These are phyloP conservation scores for Lactuca sativa DNA, from an alignment of 129 eudicot genomes.

Conservation along the genomic window DNA sequence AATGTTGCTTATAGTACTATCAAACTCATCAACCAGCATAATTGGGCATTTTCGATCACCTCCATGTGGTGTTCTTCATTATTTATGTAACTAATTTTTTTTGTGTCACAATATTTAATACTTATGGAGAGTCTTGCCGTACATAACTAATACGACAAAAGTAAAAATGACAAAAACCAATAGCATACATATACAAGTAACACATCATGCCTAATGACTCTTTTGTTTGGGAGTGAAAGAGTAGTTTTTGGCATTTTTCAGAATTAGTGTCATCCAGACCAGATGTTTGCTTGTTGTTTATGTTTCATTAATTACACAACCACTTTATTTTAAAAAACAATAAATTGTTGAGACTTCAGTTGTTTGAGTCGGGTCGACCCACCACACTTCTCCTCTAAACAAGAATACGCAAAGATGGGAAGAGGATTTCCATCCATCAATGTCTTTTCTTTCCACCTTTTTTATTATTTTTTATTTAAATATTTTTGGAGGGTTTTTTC, in stretches of 20 bases:
- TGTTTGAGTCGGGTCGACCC: neutral
- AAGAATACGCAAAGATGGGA: neutral
- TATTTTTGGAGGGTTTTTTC: too few species aligned
- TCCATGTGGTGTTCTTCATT: neutral
- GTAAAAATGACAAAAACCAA: neutral
- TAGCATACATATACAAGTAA: too few species aligned
- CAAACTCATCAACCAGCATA: neutral
- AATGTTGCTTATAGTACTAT: too few species aligned
- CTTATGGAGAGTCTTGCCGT: neutral
- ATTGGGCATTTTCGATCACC: neutral
- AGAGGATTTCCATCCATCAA: neutral
- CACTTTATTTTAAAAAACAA: neutral
- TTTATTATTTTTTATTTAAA: too few species aligned
- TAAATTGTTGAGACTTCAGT: too few species aligned
- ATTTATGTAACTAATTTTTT: neutral
- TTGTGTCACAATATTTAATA: too few species aligned
- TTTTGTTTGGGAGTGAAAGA: neutral
- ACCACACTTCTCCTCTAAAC: neutral
- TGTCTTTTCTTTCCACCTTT: neutral
- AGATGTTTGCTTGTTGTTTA: neutral
- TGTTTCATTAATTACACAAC: neutral
- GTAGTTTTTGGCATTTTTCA: neutral
- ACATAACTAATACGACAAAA: neutral
- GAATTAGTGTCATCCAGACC: neutral
- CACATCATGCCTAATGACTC: neutral